These are phyloP conservation scores for Astraeus odoratus DNA, from an alignment of 768 basidiomycete species.

Conservation along the genomic window DNA sequence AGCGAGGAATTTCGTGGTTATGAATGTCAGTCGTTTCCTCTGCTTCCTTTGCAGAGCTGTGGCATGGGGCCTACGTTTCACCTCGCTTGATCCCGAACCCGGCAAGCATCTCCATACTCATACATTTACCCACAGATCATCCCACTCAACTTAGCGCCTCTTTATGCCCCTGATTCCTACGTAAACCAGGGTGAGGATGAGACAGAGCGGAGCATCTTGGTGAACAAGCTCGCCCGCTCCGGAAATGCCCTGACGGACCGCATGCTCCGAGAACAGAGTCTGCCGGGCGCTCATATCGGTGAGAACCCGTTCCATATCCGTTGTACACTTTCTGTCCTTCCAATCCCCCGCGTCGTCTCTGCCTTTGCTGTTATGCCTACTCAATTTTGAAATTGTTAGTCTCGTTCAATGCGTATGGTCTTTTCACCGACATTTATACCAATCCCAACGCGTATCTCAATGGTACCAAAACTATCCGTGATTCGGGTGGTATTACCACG, in stretches of 20 bases:
- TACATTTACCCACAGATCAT: slow-evolving; percentile 42
- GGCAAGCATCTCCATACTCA: background rate
- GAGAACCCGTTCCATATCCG: slow-evolving; percentile 8
- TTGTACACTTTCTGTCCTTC: background rate
- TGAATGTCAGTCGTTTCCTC: slow-evolving; percentile 41
- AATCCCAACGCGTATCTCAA: slow-evolving; percentile 50
- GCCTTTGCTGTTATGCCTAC: background rate
- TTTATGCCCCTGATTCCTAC: slow-evolving; percentile 44
- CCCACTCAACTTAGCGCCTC: slow-evolving; percentile 42
- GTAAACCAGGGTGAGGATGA: slow-evolving; percentile 39
- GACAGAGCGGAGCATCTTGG: slow-evolving; percentile 51
- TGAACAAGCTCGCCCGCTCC: slow-evolving; percentile 44
- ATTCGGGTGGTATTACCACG: background rate
- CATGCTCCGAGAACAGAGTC: slow-evolving; percentile 41
- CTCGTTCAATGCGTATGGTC: slow-evolving; percentile 52
- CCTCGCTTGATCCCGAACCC: background rate
- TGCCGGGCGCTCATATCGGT: slow-evolving; percentile 56
- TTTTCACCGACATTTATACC: slow-evolving; percentile 53
- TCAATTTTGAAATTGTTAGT: slow-evolving; percentile 26
- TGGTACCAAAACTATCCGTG: slow-evolving; percentile 32
- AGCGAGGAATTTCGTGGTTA: slow-evolving; percentile 62
- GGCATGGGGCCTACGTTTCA: too few species aligned
- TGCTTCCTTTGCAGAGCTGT: too few species aligned
- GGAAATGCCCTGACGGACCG: slow-evolving; percentile 48
- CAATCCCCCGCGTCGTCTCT: background rate